Conservation (phyloP, 1,284 basidiomycete genomes). For the Schizophyllum amplum region DNA sequence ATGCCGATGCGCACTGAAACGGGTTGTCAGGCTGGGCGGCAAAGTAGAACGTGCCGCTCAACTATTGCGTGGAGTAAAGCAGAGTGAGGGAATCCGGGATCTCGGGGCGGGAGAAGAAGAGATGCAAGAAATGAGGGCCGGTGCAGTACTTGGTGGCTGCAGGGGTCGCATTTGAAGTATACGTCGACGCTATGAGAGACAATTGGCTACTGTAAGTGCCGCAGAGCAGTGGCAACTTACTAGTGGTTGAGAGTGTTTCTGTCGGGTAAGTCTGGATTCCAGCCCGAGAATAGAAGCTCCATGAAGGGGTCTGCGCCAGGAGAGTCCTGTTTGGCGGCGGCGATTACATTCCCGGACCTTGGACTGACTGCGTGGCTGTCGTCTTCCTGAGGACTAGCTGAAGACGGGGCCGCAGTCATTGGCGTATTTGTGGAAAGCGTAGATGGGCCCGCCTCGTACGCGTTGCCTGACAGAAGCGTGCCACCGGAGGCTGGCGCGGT, state of each 20-base stretch:
- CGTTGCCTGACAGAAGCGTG: not conserved
- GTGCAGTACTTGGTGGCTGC: slow-evolving; percentile 71
- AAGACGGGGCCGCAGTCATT: not conserved
- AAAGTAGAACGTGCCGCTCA: slow-evolving; percentile 15
- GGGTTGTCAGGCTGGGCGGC: slow-evolving; percentile 9
- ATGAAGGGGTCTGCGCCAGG: slow-evolving; percentile 40
- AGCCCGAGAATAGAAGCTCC: slow-evolving; percentile 63
- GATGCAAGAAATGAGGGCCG: slow-evolving; percentile 70
- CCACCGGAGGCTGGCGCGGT: not conserved
- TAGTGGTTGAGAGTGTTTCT: slow-evolving; percentile 64
- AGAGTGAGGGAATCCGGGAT: slow-evolving; percentile 72
- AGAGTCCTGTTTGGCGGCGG: slow-evolving; percentile 10
- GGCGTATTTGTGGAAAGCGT: not conserved
- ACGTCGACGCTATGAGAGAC: slow-evolving; percentile 52
- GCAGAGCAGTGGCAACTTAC: slow-evolving; percentile 33
- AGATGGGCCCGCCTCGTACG: not conserved
- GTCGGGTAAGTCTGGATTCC: slow-evolving; percentile 76
- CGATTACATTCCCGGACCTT: slow-evolving; percentile 3
- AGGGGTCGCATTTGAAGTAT: slow-evolving; percentile 79
- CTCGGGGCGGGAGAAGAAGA: slow-evolving; percentile 66
- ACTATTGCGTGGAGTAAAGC: slow-evolving; percentile 79
- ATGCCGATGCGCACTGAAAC: slow-evolving; percentile 70
- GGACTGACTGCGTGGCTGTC: not conserved
- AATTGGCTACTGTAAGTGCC: slow-evolving; percentile 4
- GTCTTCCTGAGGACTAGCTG: not conserved